Conservation (phyloP, 306 rosid genomes). For the Pyrus bretschneideri region DNA sequence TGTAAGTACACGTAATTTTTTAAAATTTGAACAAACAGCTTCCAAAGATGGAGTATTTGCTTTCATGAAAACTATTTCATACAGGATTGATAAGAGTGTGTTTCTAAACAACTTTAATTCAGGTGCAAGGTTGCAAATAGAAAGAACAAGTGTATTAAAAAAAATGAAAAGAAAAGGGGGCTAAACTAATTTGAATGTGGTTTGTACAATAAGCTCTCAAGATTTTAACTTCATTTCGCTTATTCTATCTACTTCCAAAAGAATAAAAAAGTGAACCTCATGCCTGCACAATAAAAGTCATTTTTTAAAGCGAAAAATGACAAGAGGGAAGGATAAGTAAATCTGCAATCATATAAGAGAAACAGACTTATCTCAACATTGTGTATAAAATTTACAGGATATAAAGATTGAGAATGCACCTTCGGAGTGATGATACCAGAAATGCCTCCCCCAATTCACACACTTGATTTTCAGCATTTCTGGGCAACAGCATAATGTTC, state of each 20-base stretch:
- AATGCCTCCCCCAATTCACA: slow-evolving; percentile 90
- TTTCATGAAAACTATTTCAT: not conserved
- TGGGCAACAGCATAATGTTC: slow-evolving; percentile 47
- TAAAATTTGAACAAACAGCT: not conserved
- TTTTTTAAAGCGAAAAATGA: not conserved
- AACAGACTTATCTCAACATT: not conserved
- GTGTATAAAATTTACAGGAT: not conserved
- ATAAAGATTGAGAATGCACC: slow-evolving; percentile 40
- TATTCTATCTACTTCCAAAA: not conserved
- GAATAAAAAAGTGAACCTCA: not conserved
- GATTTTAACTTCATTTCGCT: not conserved
- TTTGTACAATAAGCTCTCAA: not conserved
- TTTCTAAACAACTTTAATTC: not conserved
- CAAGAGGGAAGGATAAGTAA: not conserved
- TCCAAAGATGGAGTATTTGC: not conserved
- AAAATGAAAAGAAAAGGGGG: not conserved
- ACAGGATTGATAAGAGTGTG: not conserved
- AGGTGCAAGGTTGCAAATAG: not conserved
- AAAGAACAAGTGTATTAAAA: not conserved
- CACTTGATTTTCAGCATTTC: slow-evolving; percentile 68
- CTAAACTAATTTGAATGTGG: not conserved
- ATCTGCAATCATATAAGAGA: not conserved
- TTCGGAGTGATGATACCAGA: slow-evolving; percentile 73
- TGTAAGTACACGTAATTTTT: not conserved
- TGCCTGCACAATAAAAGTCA: not conserved